A percentile compares a stretch with the other conserved stretches of the same genome.
Evolutionary conservation across 768 basidiomycete species (phyloP).

Genomic region (Boletus rubroflammeus): DNA sequence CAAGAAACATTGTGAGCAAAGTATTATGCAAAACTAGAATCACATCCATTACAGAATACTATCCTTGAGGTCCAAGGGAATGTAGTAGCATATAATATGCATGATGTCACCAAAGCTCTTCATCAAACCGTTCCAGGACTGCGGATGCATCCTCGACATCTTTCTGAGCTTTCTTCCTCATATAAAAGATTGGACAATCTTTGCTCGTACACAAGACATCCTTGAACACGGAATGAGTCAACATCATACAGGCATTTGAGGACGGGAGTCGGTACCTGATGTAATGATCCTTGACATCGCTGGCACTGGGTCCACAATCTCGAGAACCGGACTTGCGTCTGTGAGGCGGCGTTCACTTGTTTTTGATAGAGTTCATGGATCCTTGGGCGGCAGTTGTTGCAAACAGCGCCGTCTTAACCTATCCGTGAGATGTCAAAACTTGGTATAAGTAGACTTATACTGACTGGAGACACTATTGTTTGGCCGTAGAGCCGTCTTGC

Average conservation of each 20-base stretch:
- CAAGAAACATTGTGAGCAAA: no score
- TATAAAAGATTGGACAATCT: conserved; percentile 99
- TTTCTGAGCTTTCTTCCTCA: conserved; percentile 97
- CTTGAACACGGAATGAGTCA: conserved; percentile 36
- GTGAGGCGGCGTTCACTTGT: conserved; percentile 71
- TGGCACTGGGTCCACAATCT: conserved; percentile 99
- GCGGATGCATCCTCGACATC: conserved; percentile 86
- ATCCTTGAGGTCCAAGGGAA: background rate
- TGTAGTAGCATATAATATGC: background rate
- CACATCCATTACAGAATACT: background rate
- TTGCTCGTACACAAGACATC: conserved; percentile 96
- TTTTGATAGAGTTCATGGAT: conserved; percentile 92
- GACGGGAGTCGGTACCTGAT: conserved; percentile 55
- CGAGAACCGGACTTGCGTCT: conserved; percentile 86
- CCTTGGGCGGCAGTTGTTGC: conserved; percentile 85
- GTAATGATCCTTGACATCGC: conserved; percentile 95
- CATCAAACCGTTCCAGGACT: conserved; percentile 81
- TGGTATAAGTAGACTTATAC: conserved; percentile 17
- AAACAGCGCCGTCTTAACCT: conserved; percentile 79
- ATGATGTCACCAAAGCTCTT: conserved; percentile 57
- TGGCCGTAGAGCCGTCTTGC: conserved; percentile 80
- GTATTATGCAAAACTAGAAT: background rate
- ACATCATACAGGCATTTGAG: background rate
- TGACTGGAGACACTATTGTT: conserved; percentile 73
- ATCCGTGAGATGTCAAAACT: conserved; percentile 4